Percentiles rank a stretch among this genome's conserved stretches.
phyloP scores from a whole-genome alignment of 2,329 filamentous ascomycete species.

The Trichoderma arundinaceum region DNA sequence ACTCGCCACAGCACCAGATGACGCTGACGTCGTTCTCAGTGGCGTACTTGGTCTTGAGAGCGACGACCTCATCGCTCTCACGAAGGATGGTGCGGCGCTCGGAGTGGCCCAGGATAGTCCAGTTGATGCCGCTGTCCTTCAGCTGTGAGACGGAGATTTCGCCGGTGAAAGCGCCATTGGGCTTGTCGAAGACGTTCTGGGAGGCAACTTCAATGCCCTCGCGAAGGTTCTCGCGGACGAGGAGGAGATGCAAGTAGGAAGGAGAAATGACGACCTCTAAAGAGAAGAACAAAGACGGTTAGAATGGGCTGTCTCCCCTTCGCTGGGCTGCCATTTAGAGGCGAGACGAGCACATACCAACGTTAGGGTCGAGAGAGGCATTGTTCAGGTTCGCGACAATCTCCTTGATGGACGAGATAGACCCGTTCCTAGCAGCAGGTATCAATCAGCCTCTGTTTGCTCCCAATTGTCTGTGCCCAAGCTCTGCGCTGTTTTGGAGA shows the following conservation, averaged over 20 bases:
- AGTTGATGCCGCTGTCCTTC: conserved; percentile 84
- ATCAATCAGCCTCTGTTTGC: background rate
- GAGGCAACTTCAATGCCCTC: conserved; percentile 82
- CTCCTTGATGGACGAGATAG: conserved; percentile 83
- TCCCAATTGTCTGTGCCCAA: conserved; percentile 1
- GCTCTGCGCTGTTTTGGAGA: conserved; percentile 42
- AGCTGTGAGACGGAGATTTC: conserved; percentile 94
- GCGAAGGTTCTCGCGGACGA: conserved; percentile 79
- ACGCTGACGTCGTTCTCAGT: conserved; percentile 85
- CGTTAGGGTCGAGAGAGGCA: conserved; percentile 77
- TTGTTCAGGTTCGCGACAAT: conserved; percentile 91
- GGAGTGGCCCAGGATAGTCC: conserved; percentile 92
- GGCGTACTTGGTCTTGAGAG: conserved; percentile 92
- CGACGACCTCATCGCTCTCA: conserved; percentile 85
- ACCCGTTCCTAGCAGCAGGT: conserved; percentile 79
- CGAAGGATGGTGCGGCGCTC: conserved; percentile 90
- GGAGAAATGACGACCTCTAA: conserved; percentile 94
- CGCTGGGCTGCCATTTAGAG: background rate
- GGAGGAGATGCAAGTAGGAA: conserved; percentile 86
- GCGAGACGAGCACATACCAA: conserved; percentile 59
- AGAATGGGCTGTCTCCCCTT: background rate
- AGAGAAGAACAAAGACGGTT: background rate
- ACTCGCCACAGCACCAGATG: conserved; percentile 98
- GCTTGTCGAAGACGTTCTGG: conserved; percentile 98
- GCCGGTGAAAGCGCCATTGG: conserved; percentile 94